Percentiles rank a stretch among this genome's conserved stretches.
Evolutionary conservation across 108 stramenopile genomes (phyloP).

Genomic region (Thalassiosira profunda): DNA sequence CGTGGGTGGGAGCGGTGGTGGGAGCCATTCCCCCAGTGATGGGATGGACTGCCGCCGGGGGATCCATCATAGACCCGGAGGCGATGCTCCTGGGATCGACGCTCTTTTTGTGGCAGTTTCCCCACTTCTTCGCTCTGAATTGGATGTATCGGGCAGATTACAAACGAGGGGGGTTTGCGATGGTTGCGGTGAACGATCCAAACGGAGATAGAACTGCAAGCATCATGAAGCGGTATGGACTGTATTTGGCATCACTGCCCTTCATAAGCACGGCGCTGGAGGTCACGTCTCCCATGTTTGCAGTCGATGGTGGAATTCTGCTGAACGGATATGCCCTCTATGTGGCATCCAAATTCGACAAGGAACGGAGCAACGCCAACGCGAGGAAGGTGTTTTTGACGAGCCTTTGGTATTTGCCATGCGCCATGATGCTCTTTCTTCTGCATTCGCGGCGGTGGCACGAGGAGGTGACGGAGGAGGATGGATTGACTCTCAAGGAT

Average conservation of each 20-base stretch:
- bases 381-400: conserved; percentile 96
- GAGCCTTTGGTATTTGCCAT: conserved; percentile 97
- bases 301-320: conserved; percentile 78
- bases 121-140: conserved; percentile 98
- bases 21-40: conserved; percentile 99
- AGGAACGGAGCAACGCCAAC: conserved; percentile 91
- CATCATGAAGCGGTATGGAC: conserved; percentile 85
- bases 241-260: conserved; percentile 90
- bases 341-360: conserved; percentile 80
- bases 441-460: conserved; percentile 94
- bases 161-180: conserved; percentile 79
- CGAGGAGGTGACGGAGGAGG: conserved; percentile 43
- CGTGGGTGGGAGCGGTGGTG: conserved; percentile 98
- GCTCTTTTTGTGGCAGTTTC: conserved; percentile 98
- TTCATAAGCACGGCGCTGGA: conserved; percentile 77
- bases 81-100: conserved; percentile 84
- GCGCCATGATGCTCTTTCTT: conserved; percentile 91
- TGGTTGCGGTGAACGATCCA: conserved; percentile 84
- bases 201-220: conserved; percentile 85
- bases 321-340: conserved; percentile 89
- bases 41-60: conserved; percentile 98
- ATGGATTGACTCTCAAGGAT: not conserved
- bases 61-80: conserved; percentile 71
- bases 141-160: conserved; percentile 96
- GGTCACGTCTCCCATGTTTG: conserved; percentile 96